A percentile compares a stretch with the other conserved stretches of the same genome.
phyloP scores from a whole-genome alignment of 2,329 filamentous ascomycete genomes.

The Kalaharituber pfeilii region DNA sequence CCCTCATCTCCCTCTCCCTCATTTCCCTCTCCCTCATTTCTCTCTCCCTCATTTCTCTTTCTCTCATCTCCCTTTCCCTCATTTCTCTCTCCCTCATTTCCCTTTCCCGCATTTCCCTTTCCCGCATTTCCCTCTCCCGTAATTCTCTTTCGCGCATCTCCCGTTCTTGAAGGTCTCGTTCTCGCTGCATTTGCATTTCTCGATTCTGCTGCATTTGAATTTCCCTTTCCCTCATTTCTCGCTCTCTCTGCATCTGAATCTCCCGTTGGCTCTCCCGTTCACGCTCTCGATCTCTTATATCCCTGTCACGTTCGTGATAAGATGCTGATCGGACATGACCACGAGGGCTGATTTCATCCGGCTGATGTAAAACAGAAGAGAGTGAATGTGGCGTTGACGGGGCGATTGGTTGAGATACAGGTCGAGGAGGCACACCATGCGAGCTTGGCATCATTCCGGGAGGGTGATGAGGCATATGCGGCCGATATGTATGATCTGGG shows the following conservation, averaged over 20 bases:
- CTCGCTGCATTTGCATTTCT: not conserved
- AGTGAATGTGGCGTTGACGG: not conserved
- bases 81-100: not conserved
- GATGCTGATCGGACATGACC: not conserved
- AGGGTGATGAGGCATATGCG: not conserved
- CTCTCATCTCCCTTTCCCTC: not conserved
- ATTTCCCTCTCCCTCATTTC: not conserved
- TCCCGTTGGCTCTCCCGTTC: not conserved
- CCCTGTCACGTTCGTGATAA: not conserved
- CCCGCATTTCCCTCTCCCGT: not conserved
- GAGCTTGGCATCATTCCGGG: not conserved
- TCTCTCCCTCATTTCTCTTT: not conserved
- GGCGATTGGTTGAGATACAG: not conserved
- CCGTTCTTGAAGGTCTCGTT: not conserved
- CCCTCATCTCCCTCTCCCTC: not conserved
- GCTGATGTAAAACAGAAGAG: not conserved
- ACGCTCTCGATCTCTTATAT: not conserved
- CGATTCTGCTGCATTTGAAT: not conserved
- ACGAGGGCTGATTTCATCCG: not conserved
- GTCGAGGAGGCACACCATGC: not conserved
- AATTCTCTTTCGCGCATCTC: not conserved
- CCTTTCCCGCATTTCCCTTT: slow-evolving; percentile 1
- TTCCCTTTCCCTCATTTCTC: not conserved
- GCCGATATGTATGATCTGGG: not conserved
- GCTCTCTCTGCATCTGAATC: not conserved